Evolutionary conservation across 108 stramenopile genomes (phyloP), one percentile per base, ranked within the genome.

Genomic region (Schizochytrium sp.): DNA sequence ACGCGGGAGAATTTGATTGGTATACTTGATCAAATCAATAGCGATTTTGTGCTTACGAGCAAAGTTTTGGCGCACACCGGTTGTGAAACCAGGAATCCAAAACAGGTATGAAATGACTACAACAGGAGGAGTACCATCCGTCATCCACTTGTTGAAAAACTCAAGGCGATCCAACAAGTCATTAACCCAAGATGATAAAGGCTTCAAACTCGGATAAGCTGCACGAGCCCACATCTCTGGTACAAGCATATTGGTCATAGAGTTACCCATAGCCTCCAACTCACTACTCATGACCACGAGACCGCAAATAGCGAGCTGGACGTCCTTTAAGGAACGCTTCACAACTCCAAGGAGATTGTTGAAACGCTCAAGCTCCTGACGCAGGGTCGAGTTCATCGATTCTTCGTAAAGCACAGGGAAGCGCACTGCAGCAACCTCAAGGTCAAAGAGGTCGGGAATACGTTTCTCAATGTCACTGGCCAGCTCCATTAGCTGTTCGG

Each of bases 81-180:
- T 95, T 88, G 94, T 92, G 91, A 95, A 95, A 2, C 94, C 93
- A 83, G 94, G 94, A 5, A 93, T 94, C 89, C 94, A 95, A 92
- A 92, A 95, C 91, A 94, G 93, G 3, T 94, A 94, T 38, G 89
- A 91, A 46, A 95, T 57, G 93, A 94, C 94, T 72, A 88, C 94
- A 45, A 93, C 89, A 3, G 93, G 92, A 13, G 94, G 72, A 17
- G 61, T 89, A 44, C 89, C 87, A 40, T 60, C 87, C 5, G 90
- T 88, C 88, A 91, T 72, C 94, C 94, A 95, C 15, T 46, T 50
- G 4, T 87, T 73, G 8, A 95, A 56, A 89, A 94, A 94, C 15
- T 87, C 44, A 41, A 94, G 89, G 28, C 94, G 73, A 17, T 87
- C 55, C 53, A 94, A 56, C 13, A 95, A 59, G 89, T 95, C 94